Conservation (phyloP, 164 flowering plant species). For the Liquidambar formosana region DNA sequence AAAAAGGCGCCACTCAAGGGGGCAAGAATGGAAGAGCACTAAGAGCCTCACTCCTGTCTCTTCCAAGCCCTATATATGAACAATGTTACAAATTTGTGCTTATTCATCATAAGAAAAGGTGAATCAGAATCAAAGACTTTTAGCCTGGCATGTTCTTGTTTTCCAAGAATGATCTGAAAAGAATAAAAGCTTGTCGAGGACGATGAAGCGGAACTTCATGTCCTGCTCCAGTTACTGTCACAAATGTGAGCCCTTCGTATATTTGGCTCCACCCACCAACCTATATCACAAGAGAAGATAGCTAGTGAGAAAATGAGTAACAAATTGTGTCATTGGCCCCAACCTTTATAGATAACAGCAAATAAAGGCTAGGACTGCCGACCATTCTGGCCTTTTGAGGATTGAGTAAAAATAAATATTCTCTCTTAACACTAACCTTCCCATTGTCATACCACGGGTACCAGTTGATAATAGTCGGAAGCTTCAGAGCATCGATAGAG, state of each 20-base stretch:
- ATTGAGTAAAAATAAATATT: not conserved
- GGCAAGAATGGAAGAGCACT: no score
- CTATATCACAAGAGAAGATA: conserved; percentile 33
- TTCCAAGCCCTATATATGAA: no score
- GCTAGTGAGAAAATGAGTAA: not conserved
- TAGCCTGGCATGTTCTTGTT: conserved; percentile 78
- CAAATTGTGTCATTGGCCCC: not conserved
- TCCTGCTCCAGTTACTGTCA: conserved; percentile 88
- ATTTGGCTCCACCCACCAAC: conserved; percentile 99
- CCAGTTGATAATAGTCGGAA: conserved; percentile 77
- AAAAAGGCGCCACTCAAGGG: no score
- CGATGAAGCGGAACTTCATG: conserved; percentile 97
- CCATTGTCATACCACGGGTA: conserved; percentile 83
- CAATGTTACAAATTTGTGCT: no score
- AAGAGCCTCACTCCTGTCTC: no score
- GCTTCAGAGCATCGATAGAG: conserved; percentile 82
- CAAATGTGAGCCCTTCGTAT: conserved; percentile 85
- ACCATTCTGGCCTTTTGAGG: no score
- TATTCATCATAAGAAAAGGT: no score
- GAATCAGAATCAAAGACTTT: no score
- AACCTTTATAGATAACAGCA: no score
- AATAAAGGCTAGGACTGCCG: no score
- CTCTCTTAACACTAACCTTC: conserved; percentile 55
- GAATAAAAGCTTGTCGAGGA: conserved; percentile 85
- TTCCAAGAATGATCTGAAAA: conserved; percentile 80